These are phyloP conservation scores for Ensete glaucum DNA, from an alignment of 176 grass and related monocot species.

Conservation along the genomic window DNA sequence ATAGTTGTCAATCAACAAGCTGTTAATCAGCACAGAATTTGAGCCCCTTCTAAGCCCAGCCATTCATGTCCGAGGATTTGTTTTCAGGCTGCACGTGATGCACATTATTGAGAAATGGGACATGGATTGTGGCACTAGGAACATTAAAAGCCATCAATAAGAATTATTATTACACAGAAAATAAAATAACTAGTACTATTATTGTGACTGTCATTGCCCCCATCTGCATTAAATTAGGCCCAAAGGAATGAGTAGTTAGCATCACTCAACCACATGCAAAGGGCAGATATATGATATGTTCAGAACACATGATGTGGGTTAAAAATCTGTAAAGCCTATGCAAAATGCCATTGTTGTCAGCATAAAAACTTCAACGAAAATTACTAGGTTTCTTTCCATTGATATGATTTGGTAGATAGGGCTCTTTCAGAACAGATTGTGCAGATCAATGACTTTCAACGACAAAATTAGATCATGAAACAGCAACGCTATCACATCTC, in stretches of 20 bases:
- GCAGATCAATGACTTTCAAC: background rate
- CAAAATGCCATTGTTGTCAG: no score
- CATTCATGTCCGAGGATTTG: no score
- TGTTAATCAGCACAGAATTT: background rate
- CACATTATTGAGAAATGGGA: background rate
- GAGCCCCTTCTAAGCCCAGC: background rate
- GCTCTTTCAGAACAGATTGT: background rate
- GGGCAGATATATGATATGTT: background rate
- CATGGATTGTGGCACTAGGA: no score
- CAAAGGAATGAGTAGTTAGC: background rate
- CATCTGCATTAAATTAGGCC: no score
- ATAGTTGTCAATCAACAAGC: background rate
- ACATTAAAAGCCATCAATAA: background rate
- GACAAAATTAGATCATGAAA: background rate
- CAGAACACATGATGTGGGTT: background rate
- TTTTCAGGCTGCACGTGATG: no score
- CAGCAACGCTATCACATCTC: no score
- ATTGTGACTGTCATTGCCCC: no score
- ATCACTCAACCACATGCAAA: background rate
- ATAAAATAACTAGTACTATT: no score
- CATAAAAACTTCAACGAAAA: background rate
- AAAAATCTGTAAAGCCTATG: no score
- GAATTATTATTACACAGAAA: background rate
- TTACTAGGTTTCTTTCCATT: background rate
- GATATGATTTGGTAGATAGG: background rate